Evolutionary conservation across 169 alveolate genomes (phyloP), one percentile per base, ranked within the genome.

Genomic region (Miamiensis avidus): DNA sequence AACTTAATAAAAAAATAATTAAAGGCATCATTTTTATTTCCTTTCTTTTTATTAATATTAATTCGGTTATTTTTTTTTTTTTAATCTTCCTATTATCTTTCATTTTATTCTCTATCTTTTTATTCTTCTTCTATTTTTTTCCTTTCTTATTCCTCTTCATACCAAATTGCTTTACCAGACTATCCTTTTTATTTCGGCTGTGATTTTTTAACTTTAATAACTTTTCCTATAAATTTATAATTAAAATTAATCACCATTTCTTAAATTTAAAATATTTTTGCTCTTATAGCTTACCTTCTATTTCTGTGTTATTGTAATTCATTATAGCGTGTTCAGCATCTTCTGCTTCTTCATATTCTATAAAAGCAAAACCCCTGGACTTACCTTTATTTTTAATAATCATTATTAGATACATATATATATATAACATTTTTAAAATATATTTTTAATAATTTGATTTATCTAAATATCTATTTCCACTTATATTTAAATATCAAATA

Each of bases 251-350:
- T 11, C 20, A 49, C 20, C 4, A 49, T 49, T 49, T 49, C 4
- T 11, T 11, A 49, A 11, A 49, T 49, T 49, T 49, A 49, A 11
- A 49, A 49, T 20, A 49, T 49, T 49, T 49, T 49, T 49, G 20
- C 20, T 49, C 20, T 11, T 11, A 49, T 49, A 49, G 20, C 4
- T 73, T 82, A 30, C 74, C 87, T 26, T 49, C 32, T 20, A 82
- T 82, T 1, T 30, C 6, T 16, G 82, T 27, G 65, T 82, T 82
- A 33, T 82, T 77, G 25, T 31, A 65, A 30, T 82, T 82, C 31
- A 82, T 65, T 30, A 49, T 49, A 49, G 69, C 69, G 20, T 49
- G 69, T 49, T 49, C 69, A 20, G 69, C 69, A 49, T 49, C 69
- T 49, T 49, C 69, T 49, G 20, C 20, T 11, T 49, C 69, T 49